Evolutionary conservation across 495 filamentous ascomycete genomes (phyloP), one percentile per base, ranked within the genome.

Genomic region (Filosporella fistucella): DNA sequence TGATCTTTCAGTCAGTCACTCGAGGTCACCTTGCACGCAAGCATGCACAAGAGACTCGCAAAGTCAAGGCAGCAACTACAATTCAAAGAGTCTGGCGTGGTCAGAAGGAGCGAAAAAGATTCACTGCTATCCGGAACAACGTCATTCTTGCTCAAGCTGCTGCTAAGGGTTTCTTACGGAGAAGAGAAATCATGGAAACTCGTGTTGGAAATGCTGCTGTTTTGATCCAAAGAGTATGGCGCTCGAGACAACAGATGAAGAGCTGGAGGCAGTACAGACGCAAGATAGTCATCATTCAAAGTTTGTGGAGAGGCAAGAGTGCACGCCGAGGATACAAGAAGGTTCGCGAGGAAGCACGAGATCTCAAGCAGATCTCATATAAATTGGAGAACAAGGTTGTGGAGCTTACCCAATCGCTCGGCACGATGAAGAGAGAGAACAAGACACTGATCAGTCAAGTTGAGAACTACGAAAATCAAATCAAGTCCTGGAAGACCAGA

Each of bases 301-400:
- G 84, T 69, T 62, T 97, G 54, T 96, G 90, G 90, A 80, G 94
- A 60, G 93, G 90, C 54, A 93, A 77, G 69, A 56, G 71, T 52
- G 94, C 93, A 45, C 78, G 94, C 49, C 76, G 73, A 43, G 79
- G 75, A 41, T 98, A 98, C 74, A 96, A 95, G 79, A 81, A 63
- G 34, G 66, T 95, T 44, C 87, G 94, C 41, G 91, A 95, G 64
- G 94, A 98, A 64, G 91, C 93, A 30, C 85, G 94, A 59, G 93
- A 98, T 74, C 79, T 98, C 57, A 96, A 96, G 71, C 89, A 96
- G 64, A 98, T 98, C 54, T 96, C 91, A 12, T 97, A 97, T 71
- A 97, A 94, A 72, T 68, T 98, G 59, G 94, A 97, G 73, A 96
- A 97, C 74, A 97, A 98, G 78, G 93, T 98, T 45, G 88, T 96